Evolutionary conservation across 2,329 filamentous ascomycete genomes (phyloP).

Genomic region (Colletotrichum liriopes): DNA sequence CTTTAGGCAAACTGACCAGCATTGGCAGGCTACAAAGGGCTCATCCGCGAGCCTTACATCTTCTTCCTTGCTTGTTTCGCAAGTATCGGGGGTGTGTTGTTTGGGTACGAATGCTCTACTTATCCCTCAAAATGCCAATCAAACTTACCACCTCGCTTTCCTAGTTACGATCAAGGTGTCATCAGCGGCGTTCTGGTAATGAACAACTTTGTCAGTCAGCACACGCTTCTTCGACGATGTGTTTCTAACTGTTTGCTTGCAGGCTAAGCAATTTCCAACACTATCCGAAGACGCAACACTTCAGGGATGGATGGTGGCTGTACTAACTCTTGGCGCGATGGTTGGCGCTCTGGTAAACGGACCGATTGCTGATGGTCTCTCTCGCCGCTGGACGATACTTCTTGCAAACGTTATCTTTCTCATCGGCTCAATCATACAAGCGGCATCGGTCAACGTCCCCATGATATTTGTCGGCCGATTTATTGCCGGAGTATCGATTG

Average conservation of each 20-base stretch:
- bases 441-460: constrained; percentile 56
- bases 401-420: constrained; percentile 54
- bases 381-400: constrained; percentile 54
- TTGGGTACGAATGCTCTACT: neutral
- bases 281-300: constrained; percentile 19
- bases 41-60: constrained; percentile 15
- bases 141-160: constrained; percentile 37
- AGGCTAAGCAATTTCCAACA: constrained; percentile 22
- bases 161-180: constrained; percentile 66
- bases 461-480: constrained; percentile 54
- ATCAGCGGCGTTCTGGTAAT: constrained; percentile 63
- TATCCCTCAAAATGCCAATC: too few relatives aligned
- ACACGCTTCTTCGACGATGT: constrained; percentile 52
- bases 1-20: neutral
- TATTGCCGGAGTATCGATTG: constrained; percentile 26
- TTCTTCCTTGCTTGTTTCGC: constrained; percentile 27
- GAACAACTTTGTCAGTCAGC: constrained; percentile 56
- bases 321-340: constrained; percentile 71
- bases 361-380: constrained; percentile 54
- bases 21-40: constrained; percentile 15
- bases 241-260: neutral
- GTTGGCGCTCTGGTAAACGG: constrained; percentile 63
- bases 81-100: constrained; percentile 16
- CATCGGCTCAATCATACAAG: constrained; percentile 62
- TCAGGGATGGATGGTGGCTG: constrained; percentile 49